Evolutionary conservation across 1,139 yeast species (phyloP), one percentile per base, ranked within the genome.

Genomic region (Taphrina pruni): DNA sequence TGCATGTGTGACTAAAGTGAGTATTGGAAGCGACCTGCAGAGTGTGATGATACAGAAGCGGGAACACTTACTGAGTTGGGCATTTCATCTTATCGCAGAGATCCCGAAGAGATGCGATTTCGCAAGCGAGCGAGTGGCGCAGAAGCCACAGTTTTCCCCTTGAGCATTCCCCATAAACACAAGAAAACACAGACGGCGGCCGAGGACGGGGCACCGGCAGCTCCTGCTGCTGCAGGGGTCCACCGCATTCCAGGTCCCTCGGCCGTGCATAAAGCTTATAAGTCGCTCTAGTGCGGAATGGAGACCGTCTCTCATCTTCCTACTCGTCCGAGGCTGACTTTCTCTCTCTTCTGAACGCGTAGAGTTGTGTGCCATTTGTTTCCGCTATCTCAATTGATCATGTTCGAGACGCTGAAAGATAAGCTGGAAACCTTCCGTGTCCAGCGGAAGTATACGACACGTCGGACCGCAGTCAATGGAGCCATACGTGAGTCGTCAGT

Each of bases 381-480:
- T 14, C 43, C 11, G 7, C 43, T 11, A 0, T 39, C 43, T 14
- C 14, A 39, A 39, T 39, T 14, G 20, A 45, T 12, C 48, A 58
- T 58, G 62, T 58, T 58, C 26, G 62, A 58, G 1, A 7, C 43
- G 21, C 62, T 58, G 21, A 58, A 58, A 35, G 62, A 43, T 26
- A 58, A 39, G 52, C 51, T 58, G 41, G 62, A 58, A n/a, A 58
- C 48, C 12, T n/a, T 45, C 14, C 62, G 62, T 14, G 38, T 58
- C 21, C 62, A 58, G 43, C 32, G 54, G 14, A 58, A 58, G 35
- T 58, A 58, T 20, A 58, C 62, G 6, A 45, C 51, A 26, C 38
- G 62, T 1, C 38, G 60, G 7, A 17, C 46, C 36, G 6, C 32
- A 35, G 12, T 35, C 17, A 21, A 36, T 12, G n/a, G 50, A 6